A percentile compares a stretch with the other conserved stretches of the same genome.
These are phyloP conservation scores for Phaeophleospora eucalypticola DNA, from an alignment of 2,329 filamentous ascomycete species.

Conservation along the genomic window DNA sequence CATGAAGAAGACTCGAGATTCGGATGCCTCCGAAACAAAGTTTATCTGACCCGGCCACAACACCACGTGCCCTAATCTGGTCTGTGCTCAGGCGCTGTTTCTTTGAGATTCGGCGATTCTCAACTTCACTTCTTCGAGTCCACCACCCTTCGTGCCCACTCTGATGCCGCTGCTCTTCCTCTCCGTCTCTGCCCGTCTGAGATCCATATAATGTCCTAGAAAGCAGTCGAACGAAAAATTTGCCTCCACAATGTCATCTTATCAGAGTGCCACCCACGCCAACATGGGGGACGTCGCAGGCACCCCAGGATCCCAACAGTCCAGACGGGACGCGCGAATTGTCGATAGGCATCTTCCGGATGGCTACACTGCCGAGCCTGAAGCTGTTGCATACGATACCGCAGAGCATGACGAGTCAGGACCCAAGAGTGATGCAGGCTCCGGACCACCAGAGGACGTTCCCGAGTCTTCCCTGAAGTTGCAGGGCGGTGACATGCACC, in stretches of 20 bases:
- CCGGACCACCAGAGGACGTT: conserved; percentile 8
- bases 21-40: too few species aligned
- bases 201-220: background rate
- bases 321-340: conserved; percentile 22
- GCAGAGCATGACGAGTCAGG: conserved; percentile 9
- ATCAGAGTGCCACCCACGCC: background rate
- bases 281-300: conserved; percentile 3
- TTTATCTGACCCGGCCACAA: too few species aligned
- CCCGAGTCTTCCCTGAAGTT: conserved; percentile 64
- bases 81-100: too few species aligned
- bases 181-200: background rate
- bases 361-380: conserved; percentile 32
- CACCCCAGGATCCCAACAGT: conserved; percentile 19
- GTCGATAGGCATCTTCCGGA: conserved; percentile 34
- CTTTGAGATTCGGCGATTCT: too few species aligned
- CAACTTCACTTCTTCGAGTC: background rate
- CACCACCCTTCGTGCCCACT: background rate
- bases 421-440: conserved; percentile 1
- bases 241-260: background rate
- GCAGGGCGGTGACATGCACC: conserved; percentile 74
- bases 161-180: background rate
- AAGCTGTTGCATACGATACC: conserved; percentile 23
- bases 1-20: too few species aligned
- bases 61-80: too few species aligned
- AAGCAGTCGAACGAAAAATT: background rate